These are phyloP conservation scores for Nakataea oryzae DNA, from an alignment of 2,329 filamentous ascomycete species.

Conservation along the genomic window DNA sequence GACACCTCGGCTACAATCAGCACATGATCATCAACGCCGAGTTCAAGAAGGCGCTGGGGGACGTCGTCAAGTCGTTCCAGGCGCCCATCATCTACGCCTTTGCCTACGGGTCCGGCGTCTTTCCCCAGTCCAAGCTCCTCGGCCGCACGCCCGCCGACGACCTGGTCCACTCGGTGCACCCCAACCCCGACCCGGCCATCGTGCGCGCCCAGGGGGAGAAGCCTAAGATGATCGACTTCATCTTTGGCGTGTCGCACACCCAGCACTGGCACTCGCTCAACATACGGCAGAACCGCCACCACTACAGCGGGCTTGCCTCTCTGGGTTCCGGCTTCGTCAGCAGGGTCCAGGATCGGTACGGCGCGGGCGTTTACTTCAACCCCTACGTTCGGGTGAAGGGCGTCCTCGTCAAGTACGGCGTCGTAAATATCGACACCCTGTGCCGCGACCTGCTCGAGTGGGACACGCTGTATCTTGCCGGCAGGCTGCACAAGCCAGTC, in stretches of 20 bases:
- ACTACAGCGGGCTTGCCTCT: slow-evolving; percentile 80
- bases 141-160: slow-evolving; percentile 43
- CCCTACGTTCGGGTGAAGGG: slow-evolving; percentile 92
- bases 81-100: slow-evolving; percentile 95
- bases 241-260: slow-evolving; percentile 87
- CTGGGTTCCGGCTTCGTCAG: slow-evolving; percentile 80
- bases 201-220: slow-evolving; percentile 76
- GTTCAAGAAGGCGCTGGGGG: slow-evolving; percentile 81
- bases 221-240: slow-evolving; percentile 97
- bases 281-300: slow-evolving; percentile 74
- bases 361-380: slow-evolving; percentile 96
- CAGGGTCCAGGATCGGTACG: slow-evolving; percentile 74
- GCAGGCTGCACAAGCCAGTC: slow-evolving; percentile 90
- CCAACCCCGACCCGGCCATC: slow-evolving; percentile 71
- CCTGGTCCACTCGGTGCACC: slow-evolving; percentile 58
- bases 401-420: slow-evolving; percentile 94
- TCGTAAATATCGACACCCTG: slow-evolving; percentile 86
- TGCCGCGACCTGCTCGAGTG: slow-evolving; percentile 79
- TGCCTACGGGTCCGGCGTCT: slow-evolving; percentile 94
- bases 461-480: slow-evolving; percentile 94
- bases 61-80: slow-evolving; percentile 82
- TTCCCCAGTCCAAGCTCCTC: slow-evolving; percentile 57
- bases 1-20: slow-evolving; percentile 87
- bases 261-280: slow-evolving; percentile 98
- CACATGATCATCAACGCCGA: slow-evolving; percentile 93